Conservation (phyloP, 345 rosid genomes). For the Salix koriyanagi region DNA sequence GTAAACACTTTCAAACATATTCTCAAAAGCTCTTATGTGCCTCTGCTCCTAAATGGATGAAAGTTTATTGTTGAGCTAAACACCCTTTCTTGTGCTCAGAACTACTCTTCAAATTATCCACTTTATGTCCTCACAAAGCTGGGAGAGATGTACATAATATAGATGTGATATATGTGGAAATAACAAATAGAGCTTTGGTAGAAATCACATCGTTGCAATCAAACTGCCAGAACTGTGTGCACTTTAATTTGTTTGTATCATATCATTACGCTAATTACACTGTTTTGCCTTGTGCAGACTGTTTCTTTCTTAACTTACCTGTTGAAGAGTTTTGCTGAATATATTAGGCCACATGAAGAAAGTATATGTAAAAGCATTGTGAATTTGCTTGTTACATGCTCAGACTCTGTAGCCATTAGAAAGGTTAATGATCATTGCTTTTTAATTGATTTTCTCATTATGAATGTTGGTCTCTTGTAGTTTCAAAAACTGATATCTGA, state of each 20-base stretch:
- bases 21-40: not conserved
- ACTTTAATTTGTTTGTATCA: not conserved
- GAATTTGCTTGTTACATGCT: constrained; percentile 94
- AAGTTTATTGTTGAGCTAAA: not conserved
- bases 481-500: constrained; percentile 8
- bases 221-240: not conserved
- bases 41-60: not conserved
- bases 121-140: not conserved
- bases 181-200: not conserved
- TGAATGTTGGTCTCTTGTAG: not conserved
- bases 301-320: constrained; percentile 93
- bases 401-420: constrained; percentile 92
- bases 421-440: constrained; percentile 46
- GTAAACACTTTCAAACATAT: not conserved
- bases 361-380: constrained; percentile 97
- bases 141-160: not conserved
- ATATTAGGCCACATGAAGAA: constrained; percentile 95
- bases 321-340: constrained; percentile 93
- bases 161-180: not conserved
- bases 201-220: not conserved
- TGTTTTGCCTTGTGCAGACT: constrained; percentile 54
- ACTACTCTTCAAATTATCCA: not conserved
- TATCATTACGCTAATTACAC: not conserved
- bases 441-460: constrained; percentile 3
- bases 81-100: not conserved